Evolutionary conservation across 2,329 filamentous ascomycete genomes (phyloP).

Genomic region (Fusarium fracticaudum): DNA sequence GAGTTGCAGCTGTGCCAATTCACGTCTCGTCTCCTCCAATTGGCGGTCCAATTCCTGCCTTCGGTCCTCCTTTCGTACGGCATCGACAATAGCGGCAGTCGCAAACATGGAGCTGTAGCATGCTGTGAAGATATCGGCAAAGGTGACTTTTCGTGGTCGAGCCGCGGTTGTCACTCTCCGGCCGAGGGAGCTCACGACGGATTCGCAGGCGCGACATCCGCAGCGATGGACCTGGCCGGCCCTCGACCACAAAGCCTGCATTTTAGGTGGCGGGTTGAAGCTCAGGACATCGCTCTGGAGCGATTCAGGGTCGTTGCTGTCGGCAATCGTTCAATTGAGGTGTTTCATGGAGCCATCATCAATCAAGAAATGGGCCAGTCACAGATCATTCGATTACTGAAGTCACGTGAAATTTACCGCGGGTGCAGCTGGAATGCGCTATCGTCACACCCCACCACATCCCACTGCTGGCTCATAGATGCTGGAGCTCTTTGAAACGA

Average conservation of each 20-base stretch:
- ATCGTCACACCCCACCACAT: slow-evolving; percentile 43
- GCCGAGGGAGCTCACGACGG: slow-evolving; percentile 58
- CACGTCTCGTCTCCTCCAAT: slow-evolving; percentile 64
- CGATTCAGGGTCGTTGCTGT: slow-evolving; percentile 19
- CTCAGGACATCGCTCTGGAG: slow-evolving; percentile 39
- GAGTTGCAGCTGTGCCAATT: slow-evolving; percentile 53
- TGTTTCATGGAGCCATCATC: slow-evolving; percentile 30
- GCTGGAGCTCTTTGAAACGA: slow-evolving; percentile 19
- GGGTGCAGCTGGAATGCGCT: slow-evolving; percentile 8
- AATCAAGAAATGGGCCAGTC: slow-evolving; percentile 38
- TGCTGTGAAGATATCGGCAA: slow-evolving; percentile 69
- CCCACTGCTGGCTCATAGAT: slow-evolving; percentile 9
- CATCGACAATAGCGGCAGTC: slow-evolving; percentile 71
- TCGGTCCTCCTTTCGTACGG: slow-evolving; percentile 65
- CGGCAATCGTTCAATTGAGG: slow-evolving; percentile 35
- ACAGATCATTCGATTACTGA: slow-evolving; percentile 41
- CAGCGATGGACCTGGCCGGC: slow-evolving; percentile 71
- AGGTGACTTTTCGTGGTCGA: slow-evolving; percentile 59
- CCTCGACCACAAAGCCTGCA: slow-evolving; percentile 76
- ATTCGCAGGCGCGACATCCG: slow-evolving; percentile 70
- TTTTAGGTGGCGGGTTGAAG: slow-evolving; percentile 50
- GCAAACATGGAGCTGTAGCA: slow-evolving; percentile 75
- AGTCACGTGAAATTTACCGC: slow-evolving; percentile 34
- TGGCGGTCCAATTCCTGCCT: slow-evolving; percentile 69
- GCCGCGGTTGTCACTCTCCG: slow-evolving; percentile 61